These are phyloP conservation scores for Myxozyma mucilagina DNA, from an alignment of 805 yeast genomes.

Conservation along the genomic window DNA sequence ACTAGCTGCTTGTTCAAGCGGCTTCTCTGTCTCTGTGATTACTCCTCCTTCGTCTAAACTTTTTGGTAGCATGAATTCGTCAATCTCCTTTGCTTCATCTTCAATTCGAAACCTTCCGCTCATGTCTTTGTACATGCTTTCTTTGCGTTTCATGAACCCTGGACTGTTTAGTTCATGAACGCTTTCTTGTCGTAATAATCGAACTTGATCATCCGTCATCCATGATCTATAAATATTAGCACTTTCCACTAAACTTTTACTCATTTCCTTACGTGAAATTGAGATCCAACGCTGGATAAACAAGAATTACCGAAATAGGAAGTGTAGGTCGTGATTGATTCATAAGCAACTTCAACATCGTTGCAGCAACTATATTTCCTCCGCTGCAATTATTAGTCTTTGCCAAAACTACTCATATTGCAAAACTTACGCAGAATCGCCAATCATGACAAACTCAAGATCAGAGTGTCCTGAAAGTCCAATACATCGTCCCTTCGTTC, in stretches of 20 bases:
- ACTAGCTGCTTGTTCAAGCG: conserved; percentile 1
- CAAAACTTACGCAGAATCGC: conserved; percentile 36
- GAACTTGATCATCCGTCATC: conserved; percentile 35
- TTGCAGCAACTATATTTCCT: conserved; percentile 36
- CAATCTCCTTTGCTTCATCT: conserved; percentile 9
- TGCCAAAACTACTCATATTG: neutral
- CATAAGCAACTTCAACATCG: conserved; percentile 30
- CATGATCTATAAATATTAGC: conserved; percentile 18
- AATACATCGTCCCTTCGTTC: conserved; percentile 34
- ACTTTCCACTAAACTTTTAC: too few species aligned
- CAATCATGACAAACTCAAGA: conserved; percentile 32
- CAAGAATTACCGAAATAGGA: conserved; percentile 35
- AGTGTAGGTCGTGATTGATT: conserved; percentile 12
- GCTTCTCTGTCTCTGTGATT: neutral
- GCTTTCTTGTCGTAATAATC: conserved; percentile 34
- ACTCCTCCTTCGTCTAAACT: neutral
- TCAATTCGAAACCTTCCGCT: conserved; percentile 18
- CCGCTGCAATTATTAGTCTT: conserved; percentile 26
- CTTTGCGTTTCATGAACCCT: conserved; percentile 29
- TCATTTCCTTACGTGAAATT: conserved; percentile 34
- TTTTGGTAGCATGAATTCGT: conserved; percentile 11
- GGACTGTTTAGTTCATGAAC: conserved; percentile 24
- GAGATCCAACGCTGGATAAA: conserved; percentile 38
- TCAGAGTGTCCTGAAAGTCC: conserved; percentile 34
- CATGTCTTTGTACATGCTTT: conserved; percentile 28